Evolutionary conservation across 2,329 filamentous ascomycete genomes (phyloP).

Genomic region (Xylaria sp.): DNA sequence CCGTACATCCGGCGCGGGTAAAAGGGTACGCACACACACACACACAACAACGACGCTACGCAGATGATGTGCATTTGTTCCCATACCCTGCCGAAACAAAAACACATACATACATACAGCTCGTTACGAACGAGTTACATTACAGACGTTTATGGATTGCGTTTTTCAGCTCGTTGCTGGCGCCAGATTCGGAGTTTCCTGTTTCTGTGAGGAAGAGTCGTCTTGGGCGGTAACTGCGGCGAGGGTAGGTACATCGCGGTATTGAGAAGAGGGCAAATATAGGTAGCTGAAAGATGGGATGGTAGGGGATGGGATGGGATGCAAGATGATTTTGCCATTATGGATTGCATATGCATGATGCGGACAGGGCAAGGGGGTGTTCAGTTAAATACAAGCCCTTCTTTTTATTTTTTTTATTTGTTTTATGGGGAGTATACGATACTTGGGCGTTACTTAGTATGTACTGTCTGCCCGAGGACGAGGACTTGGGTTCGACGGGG

Average conservation of each 20-base stretch:
- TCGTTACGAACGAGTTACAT: no score
- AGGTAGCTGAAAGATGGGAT: background rate
- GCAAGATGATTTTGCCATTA: conserved; percentile 17
- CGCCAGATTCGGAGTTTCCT: no score
- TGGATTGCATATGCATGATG: conserved; percentile 16
- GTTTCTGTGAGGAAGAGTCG: no score
- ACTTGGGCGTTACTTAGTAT: no score
- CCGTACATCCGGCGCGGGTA: conserved; percentile 33
- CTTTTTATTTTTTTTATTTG: background rate
- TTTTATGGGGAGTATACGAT: background rate
- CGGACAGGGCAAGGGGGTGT: background rate
- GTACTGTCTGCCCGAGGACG: no score
- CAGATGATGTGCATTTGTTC: conserved; percentile 35
- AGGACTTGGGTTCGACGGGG: no score
- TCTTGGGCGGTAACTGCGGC: no score
- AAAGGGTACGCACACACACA: conserved; percentile 15
- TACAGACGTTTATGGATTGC: no score
- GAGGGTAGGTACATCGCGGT: no score
- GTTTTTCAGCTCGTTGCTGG: no score
- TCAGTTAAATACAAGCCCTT: background rate
- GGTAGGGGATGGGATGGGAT: conserved; percentile 2
- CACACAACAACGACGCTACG: conserved; percentile 13
- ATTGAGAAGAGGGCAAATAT: background rate
- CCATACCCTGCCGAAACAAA: background rate
- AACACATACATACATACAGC: background rate